Conservation (phyloP, 768 basidiomycete species). For the Amanita phalloides region DNA sequence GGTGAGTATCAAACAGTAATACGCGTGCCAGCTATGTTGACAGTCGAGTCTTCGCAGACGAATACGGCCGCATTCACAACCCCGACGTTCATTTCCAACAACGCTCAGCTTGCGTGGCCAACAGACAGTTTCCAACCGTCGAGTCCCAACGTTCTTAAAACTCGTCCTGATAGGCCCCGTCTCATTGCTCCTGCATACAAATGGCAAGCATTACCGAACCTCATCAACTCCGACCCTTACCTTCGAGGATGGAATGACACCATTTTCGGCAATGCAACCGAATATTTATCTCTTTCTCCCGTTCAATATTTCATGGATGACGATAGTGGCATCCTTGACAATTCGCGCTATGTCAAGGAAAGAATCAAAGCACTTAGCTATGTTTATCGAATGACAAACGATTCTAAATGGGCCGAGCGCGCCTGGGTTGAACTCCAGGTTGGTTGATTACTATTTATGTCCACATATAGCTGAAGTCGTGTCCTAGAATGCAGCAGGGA, state of each 20-base stretch:
- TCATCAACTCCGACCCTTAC: slow-evolving; percentile 82
- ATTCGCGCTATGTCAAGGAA: slow-evolving; percentile 81
- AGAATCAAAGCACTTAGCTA: slow-evolving; percentile 90
- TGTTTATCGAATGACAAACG: slow-evolving; percentile 82
- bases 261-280: slow-evolving; percentile 81
- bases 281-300: slow-evolving; percentile 52
- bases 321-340: slow-evolving; percentile 85
- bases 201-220: slow-evolving; percentile 70
- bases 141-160: slow-evolving; percentile 44
- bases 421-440: slow-evolving; percentile 78
- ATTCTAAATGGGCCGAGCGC: slow-evolving; percentile 86
- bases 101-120: slow-evolving; percentile 59
- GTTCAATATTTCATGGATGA: slow-evolving; percentile 71
- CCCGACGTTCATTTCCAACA: slow-evolving; percentile 60
- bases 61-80: slow-evolving; percentile 59
- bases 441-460: slow-evolving; percentile 14
- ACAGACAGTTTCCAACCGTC: slow-evolving; percentile 64
- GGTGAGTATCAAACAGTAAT: slow-evolving; percentile 35
- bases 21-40: background rate
- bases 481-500: slow-evolving; percentile 63
- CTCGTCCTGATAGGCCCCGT: slow-evolving; percentile 77
- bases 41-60: slow-evolving; percentile 34
- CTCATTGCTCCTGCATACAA: slow-evolving; percentile 88
- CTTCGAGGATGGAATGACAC: slow-evolving; percentile 81
- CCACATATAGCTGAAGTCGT: background rate